Evolutionary conservation across 2,329 filamentous ascomycete genomes (phyloP), one percentile per base, ranked within the genome.

Genomic region (Aspergillus novofumigatus): DNA sequence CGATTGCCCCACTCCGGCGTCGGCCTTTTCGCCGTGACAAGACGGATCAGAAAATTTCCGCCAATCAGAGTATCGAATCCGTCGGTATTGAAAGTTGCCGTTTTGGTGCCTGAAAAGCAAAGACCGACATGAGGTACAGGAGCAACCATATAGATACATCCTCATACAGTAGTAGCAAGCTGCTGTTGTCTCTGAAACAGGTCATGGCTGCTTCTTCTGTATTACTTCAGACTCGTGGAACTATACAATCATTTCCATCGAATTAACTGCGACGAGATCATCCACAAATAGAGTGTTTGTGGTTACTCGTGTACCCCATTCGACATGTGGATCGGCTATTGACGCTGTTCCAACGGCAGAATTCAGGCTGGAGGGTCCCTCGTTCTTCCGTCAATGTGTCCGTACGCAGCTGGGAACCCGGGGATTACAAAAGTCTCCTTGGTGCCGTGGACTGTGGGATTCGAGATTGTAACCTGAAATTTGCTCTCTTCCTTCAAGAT

Each of bases 311-410:
- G 8, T 21, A 44, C 42, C 20, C 41, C 42, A 45, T 11, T 44
- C 41, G 3, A 23, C 9, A 45, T 45, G 42, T 45, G 42, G 20
- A 55, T 56, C 54, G 54, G 54, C 54, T 56, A 56, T 53, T 56
- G 50, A 56, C 44, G 26, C 41, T 52, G 32, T 51, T 44, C 42
- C 52, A 53, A 53, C 29, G 29, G 54, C 49, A 17, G 49, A 53
- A 38, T 32, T 44, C 21, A 52, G 44, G 38, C 50, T 47, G 48
- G 53, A 55, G 29, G 28, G 14, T 14, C 21, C 23, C 3, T 51
- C 49, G 50, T 51, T 54, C 48, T 54, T 54, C 52, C 52, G 50
- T 52, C 54, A 35, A 44, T 25, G 41, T 47, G 35, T 4, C 21
- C 28, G 21, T 48, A 14, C 44, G 25, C 11, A 35, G 32, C 32